Evolutionary conservation across 2,329 filamentous ascomycete species (phyloP), one percentile per base, ranked within the genome.

Genomic region (Stenocarpella maydis): DNA sequence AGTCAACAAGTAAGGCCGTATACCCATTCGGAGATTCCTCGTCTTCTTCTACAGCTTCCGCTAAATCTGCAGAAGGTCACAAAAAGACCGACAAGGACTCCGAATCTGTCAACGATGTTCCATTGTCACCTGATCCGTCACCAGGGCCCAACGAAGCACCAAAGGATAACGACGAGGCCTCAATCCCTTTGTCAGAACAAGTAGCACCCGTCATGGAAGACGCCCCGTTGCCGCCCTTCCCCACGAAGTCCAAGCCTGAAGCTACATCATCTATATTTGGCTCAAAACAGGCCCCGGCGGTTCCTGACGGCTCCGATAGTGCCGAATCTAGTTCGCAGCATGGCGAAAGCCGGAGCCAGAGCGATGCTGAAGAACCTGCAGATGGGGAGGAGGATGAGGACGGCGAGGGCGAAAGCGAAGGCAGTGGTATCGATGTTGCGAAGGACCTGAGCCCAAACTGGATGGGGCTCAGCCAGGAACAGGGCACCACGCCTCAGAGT

Each of bases 341-440:
- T 3, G 77, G 74, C 8, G 68, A 69, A 8, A 74, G 78, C 73
- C 69, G 69, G 9, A 74, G 78, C 73, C 69, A 77, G 26, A 75
- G 75, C 26, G 74, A 76, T 2, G 79, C 77, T 14, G 82, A 80
- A 45, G 73, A 77, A 21, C 75, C 76, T n/a, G 74, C 75, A 3
- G 79, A 2, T 78, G 78, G 82, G 24, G 85, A 85, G 15, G 84
- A 84, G 3, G 84, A 86, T 37, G 81, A 82, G 45, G 84, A 76
- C 8, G 84, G 82, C 0, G 87, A 88, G 9, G 78, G 70, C 10
- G 79, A 70, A 1, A 83, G 79, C 55, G 85, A 88, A 74, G 89
- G 88, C 17, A 91, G 89, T 71, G 89, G 88, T 28, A 83, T 91
- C 60, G 89, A 91, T 76, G 85, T 91, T 54, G 85, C 85, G n/a